Conservation (phyloP, 768 basidiomycete species). For the Tulasnella sp. region DNA sequence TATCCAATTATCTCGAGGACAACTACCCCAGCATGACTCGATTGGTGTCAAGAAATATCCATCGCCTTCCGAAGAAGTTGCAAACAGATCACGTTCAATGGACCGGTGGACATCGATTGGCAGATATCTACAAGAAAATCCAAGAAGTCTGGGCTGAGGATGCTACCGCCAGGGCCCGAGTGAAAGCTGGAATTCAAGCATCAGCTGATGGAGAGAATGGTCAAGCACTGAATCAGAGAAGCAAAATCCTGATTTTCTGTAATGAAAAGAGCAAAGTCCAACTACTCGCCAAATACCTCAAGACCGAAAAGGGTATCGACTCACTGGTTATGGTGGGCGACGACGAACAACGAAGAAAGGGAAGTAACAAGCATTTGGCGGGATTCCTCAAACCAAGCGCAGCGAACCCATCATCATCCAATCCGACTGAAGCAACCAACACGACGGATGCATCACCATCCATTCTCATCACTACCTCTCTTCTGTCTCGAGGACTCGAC, state of each 20-base stretch:
- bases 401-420: not conserved
- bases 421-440: not conserved
- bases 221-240: not conserved
- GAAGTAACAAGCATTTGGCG: constrained; percentile 63
- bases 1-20: constrained; percentile 20
- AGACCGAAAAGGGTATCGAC: constrained; percentile 41
- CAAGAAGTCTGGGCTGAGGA: constrained; percentile 54
- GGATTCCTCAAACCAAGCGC: constrained; percentile 44
- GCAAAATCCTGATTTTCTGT: constrained; percentile 56
- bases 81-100: constrained; percentile 59
- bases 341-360: constrained; percentile 43
- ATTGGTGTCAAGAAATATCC: constrained; percentile 67
- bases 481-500: constrained; percentile 82
- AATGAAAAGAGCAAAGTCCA: constrained; percentile 61
- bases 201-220: not conserved
- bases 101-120: constrained; percentile 68
- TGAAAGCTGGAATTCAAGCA: not conserved
- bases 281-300: constrained; percentile 45
- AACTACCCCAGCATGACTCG: constrained; percentile 22
- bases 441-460: not conserved
- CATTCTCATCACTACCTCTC: constrained; percentile 66
- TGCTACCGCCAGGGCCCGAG: constrained; percentile 16
- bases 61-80: constrained; percentile 59
- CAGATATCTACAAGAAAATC: constrained; percentile 65
- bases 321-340: constrained; percentile 45